Evolutionary conservation across 2,329 filamentous ascomycete species (phyloP).

Genomic region (Drechslera avenae): DNA sequence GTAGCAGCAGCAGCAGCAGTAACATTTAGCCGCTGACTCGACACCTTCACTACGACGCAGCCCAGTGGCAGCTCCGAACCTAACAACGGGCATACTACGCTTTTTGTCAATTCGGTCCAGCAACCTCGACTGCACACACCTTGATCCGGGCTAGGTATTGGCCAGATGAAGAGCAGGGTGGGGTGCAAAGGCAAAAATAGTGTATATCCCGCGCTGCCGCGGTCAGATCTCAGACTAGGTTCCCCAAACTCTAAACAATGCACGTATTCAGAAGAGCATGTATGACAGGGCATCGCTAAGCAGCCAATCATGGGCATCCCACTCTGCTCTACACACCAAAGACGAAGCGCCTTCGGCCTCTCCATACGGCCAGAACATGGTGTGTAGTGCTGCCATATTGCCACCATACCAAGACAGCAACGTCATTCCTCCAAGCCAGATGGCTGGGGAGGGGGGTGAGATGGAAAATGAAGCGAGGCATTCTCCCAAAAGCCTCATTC

Average conservation of each 20-base stretch:
- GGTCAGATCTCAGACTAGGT: conserved; percentile 18
- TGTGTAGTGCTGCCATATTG: conserved; percentile 5
- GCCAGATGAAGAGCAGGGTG: conserved; percentile 3
- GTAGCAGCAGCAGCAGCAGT: too few relatives aligned
- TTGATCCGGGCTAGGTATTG: conserved; percentile 12
- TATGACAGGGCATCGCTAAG: conserved; percentile 3
- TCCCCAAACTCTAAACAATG: conserved; percentile 9
- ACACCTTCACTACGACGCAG: background rate
- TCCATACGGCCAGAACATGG: background rate
- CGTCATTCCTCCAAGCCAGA: conserved; percentile 4
- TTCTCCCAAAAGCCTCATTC: conserved; percentile 21
- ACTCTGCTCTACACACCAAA: conserved; percentile 1
- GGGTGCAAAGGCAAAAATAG: conserved; percentile 3
- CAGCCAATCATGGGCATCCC: conserved; percentile 15
- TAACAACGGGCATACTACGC: too few relatives aligned
- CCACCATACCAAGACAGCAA: conserved; percentile 7
- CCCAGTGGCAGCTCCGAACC: background rate
- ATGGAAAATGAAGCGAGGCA: conserved; percentile 12
- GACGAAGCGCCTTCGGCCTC: background rate
- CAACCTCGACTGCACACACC: background rate
- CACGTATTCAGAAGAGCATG: conserved; percentile 7
- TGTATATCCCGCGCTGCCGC: conserved; percentile 19
- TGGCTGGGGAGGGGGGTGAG: conserved; percentile 9
- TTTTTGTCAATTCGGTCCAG: background rate
- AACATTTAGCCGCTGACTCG: background rate